Conservation (phyloP, 2,329 filamentous ascomycete genomes). For the Pseudocercospora musae region DNA sequence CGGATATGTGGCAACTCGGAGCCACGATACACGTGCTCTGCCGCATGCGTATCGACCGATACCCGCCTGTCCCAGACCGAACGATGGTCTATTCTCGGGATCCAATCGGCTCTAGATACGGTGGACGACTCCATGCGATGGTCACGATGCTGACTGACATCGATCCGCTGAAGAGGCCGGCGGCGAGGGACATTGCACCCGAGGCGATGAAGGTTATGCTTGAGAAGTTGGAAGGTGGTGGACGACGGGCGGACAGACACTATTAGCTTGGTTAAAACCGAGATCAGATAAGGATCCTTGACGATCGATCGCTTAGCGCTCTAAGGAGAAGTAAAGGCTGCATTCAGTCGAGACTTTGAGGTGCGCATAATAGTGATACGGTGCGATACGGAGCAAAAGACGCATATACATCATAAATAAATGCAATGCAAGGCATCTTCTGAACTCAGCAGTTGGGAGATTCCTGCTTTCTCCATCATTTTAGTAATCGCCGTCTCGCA, state of each 20-base stretch:
- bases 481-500: too few species aligned
- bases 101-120: constrained; percentile 9
- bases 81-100: neutral
- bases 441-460: too few species aligned
- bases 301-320: too few species aligned
- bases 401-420: too few species aligned
- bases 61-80: neutral
- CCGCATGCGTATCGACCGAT: neutral
- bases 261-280: neutral
- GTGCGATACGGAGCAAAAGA: too few species aligned
- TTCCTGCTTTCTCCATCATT: too few species aligned
- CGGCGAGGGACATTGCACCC: constrained; percentile 13
- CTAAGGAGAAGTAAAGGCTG: too few species aligned
- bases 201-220: neutral
- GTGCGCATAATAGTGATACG: too few species aligned
- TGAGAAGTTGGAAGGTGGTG: neutral
- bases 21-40: constrained; percentile 14
- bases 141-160: constrained; percentile 8
- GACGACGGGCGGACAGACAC: neutral
- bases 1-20: constrained; percentile 21
- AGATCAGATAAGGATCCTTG: too few species aligned
- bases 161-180: constrained; percentile 1
- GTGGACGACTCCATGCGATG: constrained; percentile 3
- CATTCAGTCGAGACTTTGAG: too few species aligned
- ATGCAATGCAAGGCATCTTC: too few species aligned